A percentile compares a stretch with the other conserved stretches of the same genome.
Evolutionary conservation across 306 rosid species (phyloP).

Genomic region (Quercus glauca): DNA sequence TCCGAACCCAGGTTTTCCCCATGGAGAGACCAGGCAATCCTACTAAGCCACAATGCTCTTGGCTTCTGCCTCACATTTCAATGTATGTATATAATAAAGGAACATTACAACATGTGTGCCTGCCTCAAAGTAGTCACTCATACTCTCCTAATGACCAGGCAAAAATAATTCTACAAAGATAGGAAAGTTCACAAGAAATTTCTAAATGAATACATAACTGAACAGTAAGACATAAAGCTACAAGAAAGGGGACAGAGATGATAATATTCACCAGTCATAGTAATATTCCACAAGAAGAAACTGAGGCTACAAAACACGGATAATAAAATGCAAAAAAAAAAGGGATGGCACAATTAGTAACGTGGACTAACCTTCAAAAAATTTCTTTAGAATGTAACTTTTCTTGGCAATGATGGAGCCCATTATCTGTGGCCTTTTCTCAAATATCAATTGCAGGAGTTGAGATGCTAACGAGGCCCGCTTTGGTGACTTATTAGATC

Average conservation of each 20-base stretch:
- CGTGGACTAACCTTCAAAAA: conserved; percentile 51
- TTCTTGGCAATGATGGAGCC: conserved; percentile 57
- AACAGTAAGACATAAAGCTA: not conserved
- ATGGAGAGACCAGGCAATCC: no score
- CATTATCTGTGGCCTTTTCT: conserved; percentile 45
- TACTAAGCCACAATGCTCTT: no score
- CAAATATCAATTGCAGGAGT: conserved; percentile 64
- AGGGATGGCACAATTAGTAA: not conserved
- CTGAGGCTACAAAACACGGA: not conserved
- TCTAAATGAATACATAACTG: not conserved
- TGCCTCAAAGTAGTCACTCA: not conserved
- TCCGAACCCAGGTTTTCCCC: no score
- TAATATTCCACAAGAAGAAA: not conserved
- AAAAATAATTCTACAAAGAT: not conserved
- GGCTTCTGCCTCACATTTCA: not conserved
- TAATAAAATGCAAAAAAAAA: not conserved
- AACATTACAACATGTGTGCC: not conserved
- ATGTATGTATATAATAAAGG: not conserved
- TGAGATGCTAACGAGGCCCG: conserved; percentile 50
- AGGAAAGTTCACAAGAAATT: not conserved
- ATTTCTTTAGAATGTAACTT: conserved; percentile 46
- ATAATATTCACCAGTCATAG: not conserved
- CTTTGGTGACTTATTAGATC: conserved; percentile 34
- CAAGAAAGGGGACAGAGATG: not conserved
- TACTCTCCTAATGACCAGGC: not conserved